Evolutionary conservation across 805 yeast genomes (phyloP).

Genomic region (Candida sithepensis): DNA sequence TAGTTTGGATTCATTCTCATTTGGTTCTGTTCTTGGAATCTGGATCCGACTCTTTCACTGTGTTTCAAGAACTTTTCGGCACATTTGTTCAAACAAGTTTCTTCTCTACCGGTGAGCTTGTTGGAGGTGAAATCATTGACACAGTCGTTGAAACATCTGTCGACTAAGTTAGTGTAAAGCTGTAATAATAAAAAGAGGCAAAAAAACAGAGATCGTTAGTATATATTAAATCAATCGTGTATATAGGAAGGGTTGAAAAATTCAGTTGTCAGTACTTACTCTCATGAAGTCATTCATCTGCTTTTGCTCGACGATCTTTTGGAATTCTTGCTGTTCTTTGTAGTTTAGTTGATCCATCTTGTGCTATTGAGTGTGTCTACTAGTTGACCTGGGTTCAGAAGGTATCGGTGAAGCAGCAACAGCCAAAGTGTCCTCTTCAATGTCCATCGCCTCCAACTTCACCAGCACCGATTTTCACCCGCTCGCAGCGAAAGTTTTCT

Average conservation of each 20-base stretch:
- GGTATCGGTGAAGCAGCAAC: too few species aligned
- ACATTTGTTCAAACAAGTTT: constrained; percentile 82
- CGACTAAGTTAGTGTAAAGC: constrained; percentile 89
- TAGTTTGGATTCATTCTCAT: constrained; percentile 58
- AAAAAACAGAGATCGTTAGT: background rate
- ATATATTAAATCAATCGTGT: too few species aligned
- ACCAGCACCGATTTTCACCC: background rate
- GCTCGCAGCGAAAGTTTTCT: background rate
- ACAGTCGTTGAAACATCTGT: constrained; percentile 96
- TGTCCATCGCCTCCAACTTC: background rate
- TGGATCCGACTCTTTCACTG: constrained; percentile 95
- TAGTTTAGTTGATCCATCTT: constrained; percentile 91
- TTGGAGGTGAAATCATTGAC: constrained; percentile 97
- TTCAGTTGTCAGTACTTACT: constrained; percentile 32
- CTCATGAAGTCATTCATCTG: constrained; percentile 99
- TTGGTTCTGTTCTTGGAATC: constrained; percentile 96
- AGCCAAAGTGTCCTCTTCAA: too few species aligned
- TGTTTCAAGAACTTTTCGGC: constrained; percentile 97
- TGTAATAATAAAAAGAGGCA: constrained; percentile 2
- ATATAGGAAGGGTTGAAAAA: background rate
- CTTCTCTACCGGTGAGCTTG: constrained; percentile 80
- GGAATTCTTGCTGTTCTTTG: constrained; percentile 96
- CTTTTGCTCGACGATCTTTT: constrained; percentile 91
- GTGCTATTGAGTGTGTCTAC: background rate
- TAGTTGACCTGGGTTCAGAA: background rate